Evolutionary conservation across 2,329 filamentous ascomycete genomes (phyloP).

Genomic region (Cylindrodendrum hubeiense): DNA sequence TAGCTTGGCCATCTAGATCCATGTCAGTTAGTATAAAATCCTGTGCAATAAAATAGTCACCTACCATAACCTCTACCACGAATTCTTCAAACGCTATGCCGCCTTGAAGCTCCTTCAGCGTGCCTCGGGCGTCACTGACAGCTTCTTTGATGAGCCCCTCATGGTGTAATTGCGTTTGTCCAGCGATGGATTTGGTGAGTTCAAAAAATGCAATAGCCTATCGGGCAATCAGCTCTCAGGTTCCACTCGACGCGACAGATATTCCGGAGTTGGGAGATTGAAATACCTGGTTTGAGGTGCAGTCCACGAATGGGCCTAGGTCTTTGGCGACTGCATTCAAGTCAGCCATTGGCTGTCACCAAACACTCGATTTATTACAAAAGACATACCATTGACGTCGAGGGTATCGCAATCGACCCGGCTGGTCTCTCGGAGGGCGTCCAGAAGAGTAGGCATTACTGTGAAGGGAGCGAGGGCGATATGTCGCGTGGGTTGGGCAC

Average conservation of each 20-base stretch:
- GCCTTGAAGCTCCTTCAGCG: conserved; percentile 35
- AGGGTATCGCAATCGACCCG: conserved; percentile 53
- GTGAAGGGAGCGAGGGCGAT: neutral
- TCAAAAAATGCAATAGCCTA: conserved; percentile 52
- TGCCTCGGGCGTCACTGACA: conserved; percentile 35
- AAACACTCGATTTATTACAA: neutral
- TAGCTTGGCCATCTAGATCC: conserved; percentile 65
- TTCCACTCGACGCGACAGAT: neutral
- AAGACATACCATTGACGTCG: conserved; percentile 45
- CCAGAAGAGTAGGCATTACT: conserved; percentile 44
- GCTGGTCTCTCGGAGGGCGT: conserved; percentile 44
- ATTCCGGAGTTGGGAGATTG: neutral
- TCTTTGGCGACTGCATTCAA: conserved; percentile 43
- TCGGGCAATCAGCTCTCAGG: conserved; percentile 1
- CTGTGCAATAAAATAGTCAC: neutral
- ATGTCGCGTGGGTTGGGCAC: neutral
- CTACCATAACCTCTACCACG: conserved; percentile 67
- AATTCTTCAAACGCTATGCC: conserved; percentile 56
- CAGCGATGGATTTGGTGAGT: conserved; percentile 38
- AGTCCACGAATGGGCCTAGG: conserved; percentile 51
- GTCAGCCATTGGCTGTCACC: conserved; percentile 21
- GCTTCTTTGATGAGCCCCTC: conserved; percentile 46
- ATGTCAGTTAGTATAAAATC: neutral
- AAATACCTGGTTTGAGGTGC: conserved; percentile 51
- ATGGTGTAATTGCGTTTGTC: conserved; percentile 41